Evolutionary conservation across 257 asterid genomes (phyloP).

Genomic region (Solanum dulcamara): DNA sequence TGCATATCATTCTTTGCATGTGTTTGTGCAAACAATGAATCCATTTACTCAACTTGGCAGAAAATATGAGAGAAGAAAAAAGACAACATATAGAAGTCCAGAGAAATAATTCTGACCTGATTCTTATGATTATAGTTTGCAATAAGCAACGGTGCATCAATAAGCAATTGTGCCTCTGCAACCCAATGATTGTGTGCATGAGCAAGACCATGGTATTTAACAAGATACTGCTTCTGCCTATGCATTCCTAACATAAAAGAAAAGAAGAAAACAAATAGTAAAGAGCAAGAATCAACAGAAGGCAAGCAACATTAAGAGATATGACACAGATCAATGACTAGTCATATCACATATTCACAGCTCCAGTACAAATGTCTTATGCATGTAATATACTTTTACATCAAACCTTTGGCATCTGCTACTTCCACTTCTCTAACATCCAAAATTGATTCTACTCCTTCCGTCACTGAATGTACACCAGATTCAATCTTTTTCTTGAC

Average conservation of each 20-base stretch:
- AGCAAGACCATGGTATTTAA: slow-evolving; percentile 62
- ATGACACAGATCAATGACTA: not conserved
- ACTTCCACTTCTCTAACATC: slow-evolving; percentile 51
- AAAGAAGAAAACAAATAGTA: slow-evolving; percentile 3
- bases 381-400: not conserved
- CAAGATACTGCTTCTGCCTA: slow-evolving; percentile 63
- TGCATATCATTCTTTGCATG: not conserved
- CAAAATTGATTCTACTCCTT: slow-evolving; percentile 54
- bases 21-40: not conserved
- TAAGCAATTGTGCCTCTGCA: slow-evolving; percentile 38
- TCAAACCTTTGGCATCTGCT: slow-evolving; percentile 43
- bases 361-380: not conserved
- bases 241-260: slow-evolving; percentile 32
- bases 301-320: not conserved
- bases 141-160: slow-evolving; percentile 32
- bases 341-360: not conserved
- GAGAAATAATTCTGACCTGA: slow-evolving; percentile 24
- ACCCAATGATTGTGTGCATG: slow-evolving; percentile 72
- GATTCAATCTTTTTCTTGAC: slow-evolving; percentile 47
- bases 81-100: not conserved
- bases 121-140: slow-evolving; percentile 25
- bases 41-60: not conserved
- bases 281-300: not conserved
- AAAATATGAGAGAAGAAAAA: not conserved
- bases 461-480: slow-evolving; percentile 56